Evolutionary conservation across 202 grass and related monocot species (phyloP).

Genomic region (Setaria viridis): DNA sequence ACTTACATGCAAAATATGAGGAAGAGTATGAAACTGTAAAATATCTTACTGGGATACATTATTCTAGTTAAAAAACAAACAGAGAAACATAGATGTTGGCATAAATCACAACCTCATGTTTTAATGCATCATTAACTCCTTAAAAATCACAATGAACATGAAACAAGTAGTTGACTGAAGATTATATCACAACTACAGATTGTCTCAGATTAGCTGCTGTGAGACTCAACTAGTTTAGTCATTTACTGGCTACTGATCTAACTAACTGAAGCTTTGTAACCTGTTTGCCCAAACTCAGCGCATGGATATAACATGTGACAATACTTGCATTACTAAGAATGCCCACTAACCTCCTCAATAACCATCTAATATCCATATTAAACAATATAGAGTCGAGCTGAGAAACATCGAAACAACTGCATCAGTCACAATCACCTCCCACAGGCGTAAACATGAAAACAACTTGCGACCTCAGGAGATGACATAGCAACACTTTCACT

Average conservation of each 20-base stretch:
- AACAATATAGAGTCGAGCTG: not conserved
- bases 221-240: not conserved
- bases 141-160: not conserved
- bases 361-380: not conserved
- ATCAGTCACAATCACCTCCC: not conserved
- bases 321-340: slow-evolving; percentile 12
- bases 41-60: slow-evolving; percentile 1
- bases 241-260: not conserved
- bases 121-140: slow-evolving; percentile 1
- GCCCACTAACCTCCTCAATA: not conserved
- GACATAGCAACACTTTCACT: slow-evolving; percentile 7
- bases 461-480: not conserved
- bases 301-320: not conserved
- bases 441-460: not conserved
- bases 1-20: not conserved
- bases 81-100: not conserved
- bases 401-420: not conserved
- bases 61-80: not conserved
- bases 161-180: not conserved
- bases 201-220: not conserved
- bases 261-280: not conserved
- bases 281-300: not conserved
- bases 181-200: not conserved
- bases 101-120: slow-evolving; percentile 12
- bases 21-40: slow-evolving; percentile 1